These are phyloP conservation scores for Hypericum androsaemum DNA, from an alignment of 345 rosid species.

Conservation along the genomic window DNA sequence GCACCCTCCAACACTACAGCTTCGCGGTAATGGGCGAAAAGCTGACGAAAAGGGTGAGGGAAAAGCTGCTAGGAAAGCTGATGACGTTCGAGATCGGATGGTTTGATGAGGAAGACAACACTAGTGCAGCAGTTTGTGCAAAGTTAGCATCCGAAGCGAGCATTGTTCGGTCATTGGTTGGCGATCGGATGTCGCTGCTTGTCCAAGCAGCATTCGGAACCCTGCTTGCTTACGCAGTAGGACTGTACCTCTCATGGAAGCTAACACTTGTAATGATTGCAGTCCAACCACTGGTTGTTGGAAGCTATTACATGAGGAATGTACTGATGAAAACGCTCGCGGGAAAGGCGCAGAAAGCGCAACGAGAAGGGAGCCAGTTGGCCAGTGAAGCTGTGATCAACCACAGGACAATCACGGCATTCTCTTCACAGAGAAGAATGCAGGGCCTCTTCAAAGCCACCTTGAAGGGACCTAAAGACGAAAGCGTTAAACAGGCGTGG, in stretches of 20 bases:
- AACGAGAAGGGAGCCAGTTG: conserved; percentile 58
- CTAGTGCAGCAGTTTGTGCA: conserved; percentile 58
- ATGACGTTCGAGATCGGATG: conserved; percentile 57
- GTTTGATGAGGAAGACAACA: conserved; percentile 60
- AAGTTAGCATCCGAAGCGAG: conserved; percentile 52
- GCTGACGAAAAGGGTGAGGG: conserved; percentile 51
- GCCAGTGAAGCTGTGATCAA: conserved; percentile 58
- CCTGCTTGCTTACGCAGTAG: conserved; percentile 35
- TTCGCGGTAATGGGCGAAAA: conserved; percentile 60
- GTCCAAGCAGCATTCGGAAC: conserved; percentile 52
- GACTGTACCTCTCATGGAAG: conserved; percentile 46
- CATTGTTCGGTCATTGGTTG: conserved; percentile 47
- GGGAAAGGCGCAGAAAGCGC: conserved; percentile 52
- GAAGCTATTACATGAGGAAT: conserved; percentile 44
- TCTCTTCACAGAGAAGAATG: conserved; percentile 60
- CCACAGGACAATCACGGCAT: conserved; percentile 67
- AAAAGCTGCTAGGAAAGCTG: conserved; percentile 38
- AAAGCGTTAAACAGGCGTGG: conserved; percentile 44
- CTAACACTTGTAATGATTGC: conserved; percentile 50
- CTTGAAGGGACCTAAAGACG: conserved; percentile 46
- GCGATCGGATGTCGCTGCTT: conserved; percentile 53
- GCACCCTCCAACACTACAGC: conserved; percentile 51
- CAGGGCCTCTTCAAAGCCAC: conserved; percentile 40
- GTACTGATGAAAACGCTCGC: conserved; percentile 52
- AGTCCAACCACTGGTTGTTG: conserved; percentile 48